Percentiles rank a stretch among this genome's conserved stretches.
phyloP scores from a whole-genome alignment of 257 asterid genomes.

The Euphrasia confusa region DNA sequence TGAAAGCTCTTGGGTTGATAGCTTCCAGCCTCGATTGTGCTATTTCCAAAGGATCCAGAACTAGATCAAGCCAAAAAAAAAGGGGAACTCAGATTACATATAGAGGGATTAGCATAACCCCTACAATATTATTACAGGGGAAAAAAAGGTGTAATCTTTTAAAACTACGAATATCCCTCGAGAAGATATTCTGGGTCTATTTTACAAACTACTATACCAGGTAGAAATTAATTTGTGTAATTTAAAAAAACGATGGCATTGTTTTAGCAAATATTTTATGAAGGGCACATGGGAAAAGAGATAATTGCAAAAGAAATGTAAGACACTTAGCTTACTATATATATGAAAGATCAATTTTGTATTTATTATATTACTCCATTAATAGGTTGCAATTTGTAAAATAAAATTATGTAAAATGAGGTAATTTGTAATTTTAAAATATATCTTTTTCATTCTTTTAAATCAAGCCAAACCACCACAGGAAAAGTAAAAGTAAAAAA shows the following conservation, averaged over 20 bases:
- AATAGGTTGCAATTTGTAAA: background rate
- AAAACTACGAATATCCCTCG: background rate
- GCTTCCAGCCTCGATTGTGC: conserved; percentile 34
- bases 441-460: background rate
- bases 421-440: background rate
- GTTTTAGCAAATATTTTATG: background rate
- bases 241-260: background rate
- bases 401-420: background rate
- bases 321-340: too few species aligned
- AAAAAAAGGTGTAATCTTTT: background rate
- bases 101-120: background rate
- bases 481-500: background rate
- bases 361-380: background rate
- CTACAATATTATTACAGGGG: background rate
- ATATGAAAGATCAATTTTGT: too few species aligned
- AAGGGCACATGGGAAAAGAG: background rate
- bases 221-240: background rate
- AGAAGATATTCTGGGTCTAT: background rate
- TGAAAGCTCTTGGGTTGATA: conserved; percentile 30
- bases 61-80: conserved; percentile 28
- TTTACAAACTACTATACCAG: background rate
- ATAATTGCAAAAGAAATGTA: too few species aligned
- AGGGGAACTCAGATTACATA: background rate
- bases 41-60: conserved; percentile 30
- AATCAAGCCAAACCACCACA: background rate